phyloP scores from a whole-genome alignment of 345 rosid genomes.

The Corchorus olitorius region DNA sequence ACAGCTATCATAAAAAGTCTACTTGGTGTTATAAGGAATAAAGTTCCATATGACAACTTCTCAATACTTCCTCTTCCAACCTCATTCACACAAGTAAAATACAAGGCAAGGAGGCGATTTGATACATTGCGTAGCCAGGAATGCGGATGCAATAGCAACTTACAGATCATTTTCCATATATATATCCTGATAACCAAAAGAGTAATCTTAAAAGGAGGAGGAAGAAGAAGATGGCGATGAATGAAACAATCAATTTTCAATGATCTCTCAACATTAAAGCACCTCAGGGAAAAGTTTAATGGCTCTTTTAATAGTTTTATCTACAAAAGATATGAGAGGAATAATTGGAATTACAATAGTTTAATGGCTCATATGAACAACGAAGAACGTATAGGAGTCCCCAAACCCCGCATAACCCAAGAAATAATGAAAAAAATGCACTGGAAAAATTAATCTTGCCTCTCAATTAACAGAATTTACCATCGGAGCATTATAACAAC shows the following conservation, averaged over 20 bases:
- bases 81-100: constrained; percentile 47
- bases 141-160: constrained; percentile 84
- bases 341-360: not conserved
- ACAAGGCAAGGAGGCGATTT: constrained; percentile 61
- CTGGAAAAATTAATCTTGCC: not conserved
- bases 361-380: too few species aligned
- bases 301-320: not conserved
- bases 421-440: not conserved
- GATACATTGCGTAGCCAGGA: constrained; percentile 65
- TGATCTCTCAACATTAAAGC: not conserved
- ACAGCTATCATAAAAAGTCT: constrained; percentile 71
- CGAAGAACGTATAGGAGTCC: not conserved
- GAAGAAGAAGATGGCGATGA: not conserved
- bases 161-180: constrained; percentile 69
- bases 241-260: not conserved
- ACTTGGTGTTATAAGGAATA: constrained; percentile 58
- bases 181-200: constrained; percentile 56
- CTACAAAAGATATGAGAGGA: not conserved
- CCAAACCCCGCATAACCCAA: not conserved
- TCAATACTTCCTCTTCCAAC: constrained; percentile 35
- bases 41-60: constrained; percentile 30
- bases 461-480: not conserved
- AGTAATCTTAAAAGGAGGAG: not conserved
- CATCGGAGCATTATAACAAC: not conserved
- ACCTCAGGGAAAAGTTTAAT: not conserved